Percentiles rank a stretch among this genome's conserved stretches.
Conservation (phyloP, 1,139 yeast genomes). For the Geotrichum klebahnii region DNA sequence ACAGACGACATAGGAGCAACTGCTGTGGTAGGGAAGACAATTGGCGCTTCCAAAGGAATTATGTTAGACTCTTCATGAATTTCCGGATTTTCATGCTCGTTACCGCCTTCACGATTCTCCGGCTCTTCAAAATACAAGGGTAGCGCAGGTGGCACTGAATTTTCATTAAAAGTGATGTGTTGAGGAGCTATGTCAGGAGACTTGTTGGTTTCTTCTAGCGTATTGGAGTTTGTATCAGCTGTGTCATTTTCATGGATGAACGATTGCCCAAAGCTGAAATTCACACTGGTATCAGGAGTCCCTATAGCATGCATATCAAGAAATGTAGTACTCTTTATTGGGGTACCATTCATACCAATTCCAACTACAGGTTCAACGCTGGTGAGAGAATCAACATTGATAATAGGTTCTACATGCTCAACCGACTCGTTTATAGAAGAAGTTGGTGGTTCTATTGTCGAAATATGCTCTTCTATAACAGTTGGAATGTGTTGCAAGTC, state of each 20-base stretch:
- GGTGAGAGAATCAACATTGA: no score
- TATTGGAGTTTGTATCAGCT: neutral
- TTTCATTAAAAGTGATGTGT: no score
- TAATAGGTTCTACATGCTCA: no score
- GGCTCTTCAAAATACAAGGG: no score
- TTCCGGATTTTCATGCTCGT: neutral
- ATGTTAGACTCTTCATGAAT: no score
- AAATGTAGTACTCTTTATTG: neutral
- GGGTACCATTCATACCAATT: constrained; percentile 4
- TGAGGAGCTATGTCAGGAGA: no score
- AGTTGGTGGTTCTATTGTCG: no score
- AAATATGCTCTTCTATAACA: neutral
- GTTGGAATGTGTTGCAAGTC: neutral
- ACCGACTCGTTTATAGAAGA: no score
- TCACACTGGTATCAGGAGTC: constrained; percentile 8
- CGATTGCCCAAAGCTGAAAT: constrained; percentile 12
- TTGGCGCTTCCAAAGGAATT: neutral
- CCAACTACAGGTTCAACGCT: constrained; percentile 2
- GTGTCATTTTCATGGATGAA: neutral
- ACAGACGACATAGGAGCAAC: constrained; percentile 3
- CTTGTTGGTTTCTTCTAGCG: neutral
- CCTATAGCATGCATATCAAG: neutral
- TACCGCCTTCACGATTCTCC: neutral
- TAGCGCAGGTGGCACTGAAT: no score
- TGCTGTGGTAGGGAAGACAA: neutral